phyloP scores from a whole-genome alignment of 345 rosid species.

The Gynandropsis gynandra region DNA sequence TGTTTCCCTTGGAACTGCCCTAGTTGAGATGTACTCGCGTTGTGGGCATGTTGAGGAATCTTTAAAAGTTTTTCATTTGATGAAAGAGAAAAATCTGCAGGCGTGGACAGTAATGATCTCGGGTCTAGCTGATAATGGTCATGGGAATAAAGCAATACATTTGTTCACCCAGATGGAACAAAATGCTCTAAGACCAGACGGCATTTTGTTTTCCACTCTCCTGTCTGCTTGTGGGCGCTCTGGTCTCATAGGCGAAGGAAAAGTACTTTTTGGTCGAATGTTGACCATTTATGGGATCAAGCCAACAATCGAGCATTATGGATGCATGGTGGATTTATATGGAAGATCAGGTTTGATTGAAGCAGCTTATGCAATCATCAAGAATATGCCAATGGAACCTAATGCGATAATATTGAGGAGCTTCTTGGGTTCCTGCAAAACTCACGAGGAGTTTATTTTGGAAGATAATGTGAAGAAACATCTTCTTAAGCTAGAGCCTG shows the following conservation, averaged over 20 bases:
- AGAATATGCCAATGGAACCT: constrained; percentile 29
- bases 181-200: constrained; percentile 24
- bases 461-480: too few relatives aligned
- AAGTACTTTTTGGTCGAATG: constrained; percentile 18
- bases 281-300: constrained; percentile 14
- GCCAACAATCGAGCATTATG: constrained; percentile 29
- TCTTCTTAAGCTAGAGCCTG: too few relatives aligned
- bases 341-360: constrained; percentile 35
- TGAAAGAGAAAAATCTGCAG: constrained; percentile 36
- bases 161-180: constrained; percentile 23
- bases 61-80: constrained; percentile 25
- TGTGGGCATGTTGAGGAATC: constrained; percentile 38
- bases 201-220: constrained; percentile 22
- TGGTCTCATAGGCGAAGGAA: constrained; percentile 28
- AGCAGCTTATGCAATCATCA: constrained; percentile 22
- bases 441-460: too few relatives aligned
- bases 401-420: not conserved
- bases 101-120: constrained; percentile 42
- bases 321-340: constrained; percentile 33
- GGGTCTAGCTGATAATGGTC: constrained; percentile 30
- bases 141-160: constrained; percentile 17
- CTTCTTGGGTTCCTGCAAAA: too few relatives aligned
- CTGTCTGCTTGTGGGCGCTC: constrained; percentile 31
- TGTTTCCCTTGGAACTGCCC: constrained; percentile 40
- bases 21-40: constrained; percentile 49